phyloP scores from a whole-genome alignment of 306 rosid genomes.

The Elaeagnus macrophylla region DNA sequence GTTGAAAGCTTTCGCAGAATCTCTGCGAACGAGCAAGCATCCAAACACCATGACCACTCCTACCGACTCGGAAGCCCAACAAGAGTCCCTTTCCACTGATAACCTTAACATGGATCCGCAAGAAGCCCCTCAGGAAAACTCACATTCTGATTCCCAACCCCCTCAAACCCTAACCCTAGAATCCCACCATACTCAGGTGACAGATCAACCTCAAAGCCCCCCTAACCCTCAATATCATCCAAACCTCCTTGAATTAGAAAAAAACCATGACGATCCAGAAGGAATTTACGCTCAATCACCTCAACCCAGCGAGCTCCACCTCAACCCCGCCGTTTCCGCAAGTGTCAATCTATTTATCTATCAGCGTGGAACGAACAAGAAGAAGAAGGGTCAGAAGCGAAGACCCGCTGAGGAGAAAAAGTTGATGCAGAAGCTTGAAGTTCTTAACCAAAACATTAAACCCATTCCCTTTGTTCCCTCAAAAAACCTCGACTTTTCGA shows the following conservation, averaged over 20 bases:
- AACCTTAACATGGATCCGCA: background rate
- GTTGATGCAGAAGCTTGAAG: conserved; percentile 42
- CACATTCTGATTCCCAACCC: conserved; percentile 8
- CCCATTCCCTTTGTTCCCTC: conserved; percentile 65
- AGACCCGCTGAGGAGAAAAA: conserved; percentile 27
- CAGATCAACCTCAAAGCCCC: conserved; percentile 4
- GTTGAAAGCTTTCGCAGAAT: too few species aligned
- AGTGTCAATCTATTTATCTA: too few species aligned
- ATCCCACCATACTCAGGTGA: background rate
- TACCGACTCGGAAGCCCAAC: background rate
- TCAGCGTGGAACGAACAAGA: too few species aligned
- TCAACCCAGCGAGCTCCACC: too few species aligned
- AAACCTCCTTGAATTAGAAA: background rate
- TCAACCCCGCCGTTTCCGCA: too few species aligned
- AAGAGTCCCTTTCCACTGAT: background rate
- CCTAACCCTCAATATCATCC: background rate
- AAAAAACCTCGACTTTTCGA: conserved; percentile 47
- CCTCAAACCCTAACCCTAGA: conserved; percentile 18
- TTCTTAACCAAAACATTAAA: conserved; percentile 40
- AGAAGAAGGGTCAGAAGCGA: background rate
- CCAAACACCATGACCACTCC: background rate
- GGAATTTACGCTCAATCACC: conserved; percentile 18
- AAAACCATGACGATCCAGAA: conserved; percentile 13
- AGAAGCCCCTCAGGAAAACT: background rate
- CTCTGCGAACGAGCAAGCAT: too few species aligned